phyloP scores from a whole-genome alignment of 2,329 filamentous ascomycete species.

The Botrytis sinoallii region DNA sequence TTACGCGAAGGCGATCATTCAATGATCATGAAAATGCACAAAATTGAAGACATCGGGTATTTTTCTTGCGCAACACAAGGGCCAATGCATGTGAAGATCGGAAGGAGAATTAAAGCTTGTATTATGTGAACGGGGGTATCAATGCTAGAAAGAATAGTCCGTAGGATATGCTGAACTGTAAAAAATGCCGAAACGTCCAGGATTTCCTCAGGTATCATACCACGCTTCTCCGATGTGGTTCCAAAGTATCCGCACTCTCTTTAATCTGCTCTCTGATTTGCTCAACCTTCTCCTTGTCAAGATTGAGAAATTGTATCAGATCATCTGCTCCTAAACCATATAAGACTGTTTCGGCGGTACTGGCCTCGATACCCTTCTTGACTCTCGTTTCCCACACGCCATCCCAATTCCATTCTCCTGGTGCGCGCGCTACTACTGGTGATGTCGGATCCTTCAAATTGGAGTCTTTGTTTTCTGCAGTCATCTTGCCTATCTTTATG shows the following conservation, averaged over 20 bases:
- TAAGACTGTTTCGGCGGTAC: conserved; percentile 74
- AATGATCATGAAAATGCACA: background rate
- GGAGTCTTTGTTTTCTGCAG: conserved; percentile 22
- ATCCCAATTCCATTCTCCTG: conserved; percentile 95
- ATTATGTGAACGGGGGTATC: conserved; percentile 12
- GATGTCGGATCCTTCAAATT: background rate
- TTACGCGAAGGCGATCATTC: background rate
- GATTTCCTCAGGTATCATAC: conserved; percentile 32
- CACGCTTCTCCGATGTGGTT: conserved; percentile 30
- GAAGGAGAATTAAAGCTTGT: background rate
- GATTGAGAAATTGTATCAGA: conserved; percentile 64
- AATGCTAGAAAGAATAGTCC: conserved; percentile 18
- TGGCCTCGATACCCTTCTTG: conserved; percentile 71
- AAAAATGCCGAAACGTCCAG: conserved; percentile 19
- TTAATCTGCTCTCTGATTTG: conserved; percentile 57
- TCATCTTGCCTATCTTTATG: conserved; percentile 41
- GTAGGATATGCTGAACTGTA: conserved; percentile 7
- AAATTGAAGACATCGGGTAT: background rate
- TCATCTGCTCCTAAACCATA: conserved; percentile 71
- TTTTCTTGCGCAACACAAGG: background rate
- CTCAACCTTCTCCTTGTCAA: conserved; percentile 59
- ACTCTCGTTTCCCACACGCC: conserved; percentile 94
- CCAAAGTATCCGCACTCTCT: conserved; percentile 44
- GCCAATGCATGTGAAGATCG: background rate
- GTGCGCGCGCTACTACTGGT: conserved; percentile 44